Evolutionary conservation across 139 green algal genomes (phyloP).

Genomic region (Dunaliella sp.): DNA sequence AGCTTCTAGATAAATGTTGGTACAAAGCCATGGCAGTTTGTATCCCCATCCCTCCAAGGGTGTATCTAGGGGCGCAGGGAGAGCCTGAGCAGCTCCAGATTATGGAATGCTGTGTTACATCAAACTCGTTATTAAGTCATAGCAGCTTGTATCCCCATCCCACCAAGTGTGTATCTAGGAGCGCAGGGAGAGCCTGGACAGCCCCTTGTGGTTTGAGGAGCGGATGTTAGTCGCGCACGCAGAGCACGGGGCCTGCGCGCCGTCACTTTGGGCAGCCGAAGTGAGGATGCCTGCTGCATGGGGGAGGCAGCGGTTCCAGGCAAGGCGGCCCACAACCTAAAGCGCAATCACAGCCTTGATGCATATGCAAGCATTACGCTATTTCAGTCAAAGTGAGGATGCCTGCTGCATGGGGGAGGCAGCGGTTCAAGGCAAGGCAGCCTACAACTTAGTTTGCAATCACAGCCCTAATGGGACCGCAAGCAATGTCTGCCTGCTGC

Average conservation of each 20-base stretch:
- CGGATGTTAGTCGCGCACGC: neutral
- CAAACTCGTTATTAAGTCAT: too few species aligned
- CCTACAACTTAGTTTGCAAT: too few species aligned
- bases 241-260: neutral
- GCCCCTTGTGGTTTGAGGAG: neutral
- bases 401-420: neutral
- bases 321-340: neutral
- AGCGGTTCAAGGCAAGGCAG: neutral
- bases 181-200: neutral
- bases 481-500: neutral
- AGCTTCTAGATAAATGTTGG: too few species aligned
- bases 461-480: too few species aligned
- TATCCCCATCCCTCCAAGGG: too few species aligned
- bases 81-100: too few species aligned
- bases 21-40: too few species aligned
- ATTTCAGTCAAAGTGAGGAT: neutral
- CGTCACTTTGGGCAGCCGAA: neutral
- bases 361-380: too few species aligned
- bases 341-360: too few species aligned
- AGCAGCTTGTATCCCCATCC: neutral
- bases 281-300: neutral
- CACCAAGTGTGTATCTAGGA: neutral
- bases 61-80: too few species aligned
- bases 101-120: too few species aligned
- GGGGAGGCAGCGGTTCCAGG: neutral